These are phyloP conservation scores for Chlamydomonas sp. DNA, from an alignment of 139 green algal genomes.

Conservation along the genomic window DNA sequence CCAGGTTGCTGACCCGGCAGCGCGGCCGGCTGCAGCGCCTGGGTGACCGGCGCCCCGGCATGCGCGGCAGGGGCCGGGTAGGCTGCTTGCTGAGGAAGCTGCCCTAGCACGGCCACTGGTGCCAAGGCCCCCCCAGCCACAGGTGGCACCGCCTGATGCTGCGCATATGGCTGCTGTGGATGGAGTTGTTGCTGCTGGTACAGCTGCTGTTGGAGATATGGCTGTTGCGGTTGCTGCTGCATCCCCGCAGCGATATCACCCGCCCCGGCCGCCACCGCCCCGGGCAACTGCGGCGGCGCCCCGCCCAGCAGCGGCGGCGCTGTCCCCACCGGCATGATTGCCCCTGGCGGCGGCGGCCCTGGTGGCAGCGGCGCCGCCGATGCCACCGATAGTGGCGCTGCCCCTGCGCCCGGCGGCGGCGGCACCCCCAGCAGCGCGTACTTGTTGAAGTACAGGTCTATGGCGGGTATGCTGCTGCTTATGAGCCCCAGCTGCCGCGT, in stretches of 20 bases:
- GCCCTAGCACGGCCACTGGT: too few relatives aligned
- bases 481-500: constrained; percentile 33
- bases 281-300: not conserved
- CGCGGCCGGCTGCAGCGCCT: not conserved
- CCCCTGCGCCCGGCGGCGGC: not conserved
- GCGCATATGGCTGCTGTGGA: not conserved
- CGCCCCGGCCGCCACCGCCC: not conserved
- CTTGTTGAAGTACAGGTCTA: constrained; percentile 37
- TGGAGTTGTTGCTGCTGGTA: not conserved
- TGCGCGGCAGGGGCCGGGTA: too few relatives aligned
- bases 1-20: not conserved
- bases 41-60: too few relatives aligned
- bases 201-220: not conserved
- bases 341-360: constrained; percentile 5
- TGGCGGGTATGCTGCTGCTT: constrained; percentile 20
- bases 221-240: not conserved
- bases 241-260: not conserved
- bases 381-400: not conserved
- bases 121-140: too few relatives aligned
- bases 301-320: constrained; percentile 8
- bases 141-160: not conserved
- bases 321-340: constrained; percentile 6
- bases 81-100: too few relatives aligned
- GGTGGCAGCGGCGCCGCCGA: constrained; percentile 17
- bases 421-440: constrained; percentile 10